Evolutionary conservation across 148 eudicot genomes (phyloP), one percentile per base, ranked within the genome.

Genomic region (Silene uniflora): DNA sequence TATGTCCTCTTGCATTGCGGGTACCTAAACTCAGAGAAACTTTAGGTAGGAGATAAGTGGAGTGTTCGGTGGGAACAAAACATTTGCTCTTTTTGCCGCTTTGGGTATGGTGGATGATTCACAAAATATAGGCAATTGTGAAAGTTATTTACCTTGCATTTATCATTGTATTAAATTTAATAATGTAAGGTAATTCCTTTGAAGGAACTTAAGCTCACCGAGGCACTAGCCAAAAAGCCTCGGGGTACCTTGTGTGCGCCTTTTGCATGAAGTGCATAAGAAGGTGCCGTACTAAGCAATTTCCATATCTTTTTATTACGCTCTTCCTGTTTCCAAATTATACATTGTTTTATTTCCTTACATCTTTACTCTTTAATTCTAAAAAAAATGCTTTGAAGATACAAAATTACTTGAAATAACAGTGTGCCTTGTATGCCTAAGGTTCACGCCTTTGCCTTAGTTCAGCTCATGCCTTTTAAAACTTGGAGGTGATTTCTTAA

Each of bases 21-120:
- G 58, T n/a, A 47, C 32, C 42, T 55, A 13, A 23, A 32, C 42
- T n/a, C 8, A 63, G 58, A 54, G n/a, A 14, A 29, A 29, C 29
- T 69, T 9, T 29, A 17, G 46, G 8, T 4, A 3, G 2, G 22
- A 8, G 21, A 29, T 65, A 17, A 24, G 10, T 18, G 22, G 19
- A 29, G 19, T 65, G 10, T 65, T 29, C 7, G 44, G 35, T 65
- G 69, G 22, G n/a, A 9, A 17, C 69, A 16, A 10, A 52, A 65
- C 69, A 65, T 16, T 16, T 27, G 56, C 17, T 63, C 27, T 25
- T 65, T 65, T 65, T 65, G 21, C 69, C 16, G 69, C 52, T 68
- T 22, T 44, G 25, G 72, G 47, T 21, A 39, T 44, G 27, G 55
- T 24, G 24, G 24, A 44, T 17, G 47, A 35, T 27, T 14, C 17